Base-by-base conservation (phyloP, 257 asterid species). In the Knoxia roxburghii region DNA sequence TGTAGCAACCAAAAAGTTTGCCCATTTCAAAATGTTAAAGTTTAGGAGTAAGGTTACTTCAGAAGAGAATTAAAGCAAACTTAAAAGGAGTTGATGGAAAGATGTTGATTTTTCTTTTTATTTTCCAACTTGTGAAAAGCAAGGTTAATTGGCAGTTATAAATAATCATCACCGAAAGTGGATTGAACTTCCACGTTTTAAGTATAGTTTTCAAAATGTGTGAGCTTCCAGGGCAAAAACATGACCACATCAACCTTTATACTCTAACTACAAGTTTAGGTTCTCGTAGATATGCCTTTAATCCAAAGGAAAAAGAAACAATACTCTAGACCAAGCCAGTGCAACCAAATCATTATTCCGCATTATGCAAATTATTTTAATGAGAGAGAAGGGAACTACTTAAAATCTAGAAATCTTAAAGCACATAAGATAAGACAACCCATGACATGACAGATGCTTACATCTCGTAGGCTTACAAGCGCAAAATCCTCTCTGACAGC, bases 401-500 rank as follows among this genome's bases (percentile, higher is more conserved):
- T n/a, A 23, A 7, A 50, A 50, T 59, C 45, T 17, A 61, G 32
- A 60, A 37, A 64, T 48, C 56, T 24, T 6, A 12, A 57, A 53
- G 64, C 35, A 52, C 30, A 62, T 50, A 69, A 15, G 45, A n/a
- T 7, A 65, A 61, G 40, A 26, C 35, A 33, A 8, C 39, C 55
- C 57, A 73, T 45, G 39, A 61, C 30, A 35, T 65, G 49, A 50
- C 53, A 75, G 75, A 65, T 64, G 74, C 96, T 75, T 85, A 93
- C 98, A 74, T 88, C 85, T 71, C 69, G 80, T 68, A 93, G 98
- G 78, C 84, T 64, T 69, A 79, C 67, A 48, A 93, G 95, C 61
- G 81, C 81, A 78, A 87, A 82, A 50, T 81, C 90, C 72, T 75
- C 82, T 72, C 81, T 76, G 56, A 89, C 73, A 72, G 73, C 82